Conservation (phyloP, 2,329 filamentous ascomycete species). For the Talaromyces sp. region DNA sequence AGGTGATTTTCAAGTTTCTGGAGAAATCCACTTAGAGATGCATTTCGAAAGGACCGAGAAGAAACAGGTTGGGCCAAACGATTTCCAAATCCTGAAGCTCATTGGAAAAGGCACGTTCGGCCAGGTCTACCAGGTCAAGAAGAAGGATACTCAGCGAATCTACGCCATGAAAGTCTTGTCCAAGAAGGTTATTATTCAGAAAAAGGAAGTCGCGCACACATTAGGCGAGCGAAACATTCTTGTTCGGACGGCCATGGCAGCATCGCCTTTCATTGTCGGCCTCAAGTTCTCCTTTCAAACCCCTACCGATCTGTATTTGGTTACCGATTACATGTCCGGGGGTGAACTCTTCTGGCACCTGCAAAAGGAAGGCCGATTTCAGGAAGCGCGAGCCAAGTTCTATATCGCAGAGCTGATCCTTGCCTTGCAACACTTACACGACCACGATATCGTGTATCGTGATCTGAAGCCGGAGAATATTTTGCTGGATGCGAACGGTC, state of each 20-base stretch:
- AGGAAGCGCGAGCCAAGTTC: slow-evolving; percentile 92
- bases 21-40: slow-evolving; percentile 85
- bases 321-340: slow-evolving; percentile 99
- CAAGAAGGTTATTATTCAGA: slow-evolving; percentile 99
- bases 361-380: slow-evolving; percentile 93
- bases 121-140: slow-evolving; percentile 96
- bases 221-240: slow-evolving; percentile 96
- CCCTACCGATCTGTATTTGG: slow-evolving; percentile 92
- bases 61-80: slow-evolving; percentile 87
- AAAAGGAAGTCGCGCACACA: slow-evolving; percentile 98
- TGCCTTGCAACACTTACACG: slow-evolving; percentile 88
- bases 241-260: slow-evolving; percentile 89
- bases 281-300: slow-evolving; percentile 99
- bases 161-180: slow-evolving; percentile 99
- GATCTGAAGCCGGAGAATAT: slow-evolving; percentile 98
- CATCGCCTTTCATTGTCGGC: slow-evolving; percentile 96
- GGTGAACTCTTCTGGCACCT: slow-evolving; percentile 98
- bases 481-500: slow-evolving; percentile 89
- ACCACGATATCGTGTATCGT: slow-evolving; percentile 96
- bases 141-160: slow-evolving; percentile 91
- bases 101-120: slow-evolving; percentile 98
- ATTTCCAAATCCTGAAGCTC: slow-evolving; percentile 92
- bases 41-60: slow-evolving; percentile 82
- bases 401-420: slow-evolving; percentile 98
- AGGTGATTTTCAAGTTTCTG: slow-evolving; percentile 70